Evolutionary conservation across 768 basidiomycete genomes (phyloP), one percentile per base, ranked within the genome.

Genomic region (Termitomyces sp.): DNA sequence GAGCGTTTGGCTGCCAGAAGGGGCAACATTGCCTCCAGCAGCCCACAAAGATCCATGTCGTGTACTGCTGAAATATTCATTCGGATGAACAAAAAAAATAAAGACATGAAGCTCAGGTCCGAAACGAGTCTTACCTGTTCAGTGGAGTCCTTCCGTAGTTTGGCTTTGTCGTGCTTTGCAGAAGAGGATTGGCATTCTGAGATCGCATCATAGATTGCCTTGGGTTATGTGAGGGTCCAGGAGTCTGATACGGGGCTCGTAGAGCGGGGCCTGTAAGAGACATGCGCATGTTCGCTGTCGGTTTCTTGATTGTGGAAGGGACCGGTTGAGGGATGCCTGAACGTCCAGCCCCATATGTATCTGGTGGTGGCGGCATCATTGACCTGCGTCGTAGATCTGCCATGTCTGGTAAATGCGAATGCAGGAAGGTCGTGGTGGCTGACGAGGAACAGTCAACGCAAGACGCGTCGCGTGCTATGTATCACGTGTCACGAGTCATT

Each of bases 11-110:
- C 78, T 83, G 20, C 79, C 74, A n/a, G 77, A 68, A 25, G 84
- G 81, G 2, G 81, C 80, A 4, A 81, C 79, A 45, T 80, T 72
- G 9, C 71, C 74, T 5, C 81, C 82, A 2, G 85, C 85, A 31
- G 77, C 74, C 89, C 88, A 94, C 48, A 84, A 77, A 34, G 92
- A 92, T n/a, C 85, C 87, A 60, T 91, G 83, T 48, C 92, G 86
- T 37, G 84, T 83, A 66, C 88, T 92, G 69, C 85, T 86, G 67
- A 52, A 63, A 47, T 12, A 47, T 17, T 37, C 48, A 5, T 52
- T 51, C 31, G 54, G n/a, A 48, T 40, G 14, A 15, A 32, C 32
- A 8, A 51, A 42, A 54, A 38, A 52, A 59, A 60, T 65, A 42
- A 38, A 54, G 42, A 38, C 36, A 57, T 63, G 25, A 38, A 2